phyloP scores from a whole-genome alignment of 495 filamentous ascomycete species.

The Neurospora sp. region DNA sequence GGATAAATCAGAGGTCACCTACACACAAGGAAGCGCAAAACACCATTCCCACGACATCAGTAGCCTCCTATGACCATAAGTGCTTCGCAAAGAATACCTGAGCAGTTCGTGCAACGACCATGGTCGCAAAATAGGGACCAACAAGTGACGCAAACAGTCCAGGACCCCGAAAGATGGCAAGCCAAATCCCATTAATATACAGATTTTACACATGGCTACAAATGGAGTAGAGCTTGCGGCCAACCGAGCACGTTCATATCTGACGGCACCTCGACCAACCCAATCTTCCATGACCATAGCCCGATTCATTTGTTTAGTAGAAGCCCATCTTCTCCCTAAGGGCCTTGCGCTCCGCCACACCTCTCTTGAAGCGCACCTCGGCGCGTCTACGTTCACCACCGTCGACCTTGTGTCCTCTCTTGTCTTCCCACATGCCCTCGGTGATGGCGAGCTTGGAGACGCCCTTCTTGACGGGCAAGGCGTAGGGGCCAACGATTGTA shows the following conservation, averaged over 20 bases:
- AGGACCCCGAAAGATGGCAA: background rate
- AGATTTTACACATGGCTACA: slow-evolving; percentile 13
- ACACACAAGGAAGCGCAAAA: background rate
- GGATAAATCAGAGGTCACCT: background rate
- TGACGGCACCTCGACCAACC: background rate
- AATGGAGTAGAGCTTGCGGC: background rate
- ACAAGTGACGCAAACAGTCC: background rate
- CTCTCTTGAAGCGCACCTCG: slow-evolving; percentile 57
- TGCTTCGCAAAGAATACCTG: background rate
- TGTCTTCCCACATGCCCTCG: slow-evolving; percentile 84
- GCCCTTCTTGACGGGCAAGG: slow-evolving; percentile 54
- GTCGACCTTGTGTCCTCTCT: slow-evolving; percentile 81
- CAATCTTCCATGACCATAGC: background rate
- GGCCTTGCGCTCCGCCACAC: slow-evolving; percentile 38
- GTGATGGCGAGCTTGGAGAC: slow-evolving; percentile 55
- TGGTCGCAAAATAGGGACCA: background rate
- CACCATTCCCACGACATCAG: background rate
- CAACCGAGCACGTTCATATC: background rate
- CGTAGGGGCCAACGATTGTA: slow-evolving; percentile 60
- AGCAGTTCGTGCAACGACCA: background rate
- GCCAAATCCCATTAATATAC: slow-evolving; percentile 15
- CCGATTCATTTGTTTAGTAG: slow-evolving; percentile 10
- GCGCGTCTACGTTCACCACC: slow-evolving; percentile 86
- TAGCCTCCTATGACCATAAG: background rate
- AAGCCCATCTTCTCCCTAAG: slow-evolving; percentile 25